phyloP scores from a whole-genome alignment of 148 eudicot species.

The Limonium bicolor region DNA sequence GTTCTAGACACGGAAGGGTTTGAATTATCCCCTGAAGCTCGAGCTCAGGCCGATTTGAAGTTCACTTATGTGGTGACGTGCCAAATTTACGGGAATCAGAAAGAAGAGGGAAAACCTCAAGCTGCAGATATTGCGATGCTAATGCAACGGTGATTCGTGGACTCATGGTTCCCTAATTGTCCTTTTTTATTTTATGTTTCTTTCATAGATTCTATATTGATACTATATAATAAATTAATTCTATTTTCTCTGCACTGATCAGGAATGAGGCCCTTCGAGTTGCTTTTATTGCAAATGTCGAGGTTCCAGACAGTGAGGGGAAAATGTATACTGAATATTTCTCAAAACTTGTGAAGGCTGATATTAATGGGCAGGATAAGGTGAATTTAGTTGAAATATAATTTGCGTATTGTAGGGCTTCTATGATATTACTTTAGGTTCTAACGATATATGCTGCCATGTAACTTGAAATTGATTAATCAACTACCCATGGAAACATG shows the following conservation, averaged over 20 bases:
- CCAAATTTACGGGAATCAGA: constrained; percentile 96
- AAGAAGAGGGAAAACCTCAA: constrained; percentile 86
- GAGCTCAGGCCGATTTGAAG: constrained; percentile 94
- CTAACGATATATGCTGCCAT: too few species aligned
- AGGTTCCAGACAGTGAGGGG: constrained; percentile 80
- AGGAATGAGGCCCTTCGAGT: constrained; percentile 98
- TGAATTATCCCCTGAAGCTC: constrained; percentile 90
- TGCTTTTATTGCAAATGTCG: constrained; percentile 79
- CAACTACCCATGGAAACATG: too few species aligned
- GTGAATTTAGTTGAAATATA: constrained; percentile 14
- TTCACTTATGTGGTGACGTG: constrained; percentile 97
- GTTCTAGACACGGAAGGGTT: constrained; percentile 49
- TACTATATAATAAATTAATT: background rate
- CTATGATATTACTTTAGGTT: too few species aligned
- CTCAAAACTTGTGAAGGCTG: constrained; percentile 94
- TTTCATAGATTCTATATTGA: background rate
- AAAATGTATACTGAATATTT: constrained; percentile 62
- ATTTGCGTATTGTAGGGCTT: too few species aligned
- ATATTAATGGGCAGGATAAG: constrained; percentile 90
- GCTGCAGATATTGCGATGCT: constrained; percentile 94
- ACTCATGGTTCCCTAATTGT: too few species aligned
- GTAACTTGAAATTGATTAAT: too few species aligned
- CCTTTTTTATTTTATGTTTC: background rate
- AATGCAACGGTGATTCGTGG: constrained; percentile 65
- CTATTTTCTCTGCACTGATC: constrained; percentile 3